phyloP scores from a whole-genome alignment of 2,329 filamentous ascomycete genomes.

The Pseudocercospora musae region DNA sequence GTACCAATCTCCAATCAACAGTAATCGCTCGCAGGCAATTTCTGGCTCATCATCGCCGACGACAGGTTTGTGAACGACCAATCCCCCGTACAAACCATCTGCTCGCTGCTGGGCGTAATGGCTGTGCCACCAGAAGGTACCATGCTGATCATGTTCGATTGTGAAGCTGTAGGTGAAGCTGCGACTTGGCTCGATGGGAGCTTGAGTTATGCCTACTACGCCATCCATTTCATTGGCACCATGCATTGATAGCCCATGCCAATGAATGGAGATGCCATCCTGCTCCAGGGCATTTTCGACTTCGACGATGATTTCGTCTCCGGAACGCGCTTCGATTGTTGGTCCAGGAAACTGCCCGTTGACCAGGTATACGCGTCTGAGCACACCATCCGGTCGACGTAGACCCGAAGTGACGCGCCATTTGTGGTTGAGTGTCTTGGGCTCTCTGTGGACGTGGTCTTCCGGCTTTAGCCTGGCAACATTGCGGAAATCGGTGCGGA shows the following conservation, averaged over 20 bases:
- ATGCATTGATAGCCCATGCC: constrained; percentile 41
- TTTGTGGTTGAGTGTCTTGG: constrained; percentile 14
- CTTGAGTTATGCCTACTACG: constrained; percentile 28
- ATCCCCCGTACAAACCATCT: constrained; percentile 49
- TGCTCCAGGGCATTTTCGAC: constrained; percentile 44
- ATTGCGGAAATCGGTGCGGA: constrained; percentile 3
- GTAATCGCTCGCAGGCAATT: constrained; percentile 41
- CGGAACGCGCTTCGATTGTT: constrained; percentile 48
- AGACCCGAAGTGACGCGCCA: constrained; percentile 22
- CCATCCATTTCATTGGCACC: constrained; percentile 28
- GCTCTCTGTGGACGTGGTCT: constrained; percentile 20
- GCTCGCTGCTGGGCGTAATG: constrained; percentile 44
- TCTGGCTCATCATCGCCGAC: constrained; percentile 21
- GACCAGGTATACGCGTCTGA: constrained; percentile 50
- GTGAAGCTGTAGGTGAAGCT: constrained; percentile 40
- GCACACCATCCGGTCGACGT: constrained; percentile 45
- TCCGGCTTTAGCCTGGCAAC: constrained; percentile 15
- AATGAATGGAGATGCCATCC: constrained; percentile 43
- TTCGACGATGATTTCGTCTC: constrained; percentile 45
- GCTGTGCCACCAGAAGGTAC: constrained; percentile 51
- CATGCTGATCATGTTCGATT: constrained; percentile 35
- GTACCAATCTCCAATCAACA: constrained; percentile 53
- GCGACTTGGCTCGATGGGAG: constrained; percentile 21
- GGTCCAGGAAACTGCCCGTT: constrained; percentile 53
- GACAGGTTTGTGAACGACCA: constrained; percentile 45